Evolutionary conservation across 75 land plant genomes (phyloP).

Genomic region (Selaginella moellendorffii): DNA sequence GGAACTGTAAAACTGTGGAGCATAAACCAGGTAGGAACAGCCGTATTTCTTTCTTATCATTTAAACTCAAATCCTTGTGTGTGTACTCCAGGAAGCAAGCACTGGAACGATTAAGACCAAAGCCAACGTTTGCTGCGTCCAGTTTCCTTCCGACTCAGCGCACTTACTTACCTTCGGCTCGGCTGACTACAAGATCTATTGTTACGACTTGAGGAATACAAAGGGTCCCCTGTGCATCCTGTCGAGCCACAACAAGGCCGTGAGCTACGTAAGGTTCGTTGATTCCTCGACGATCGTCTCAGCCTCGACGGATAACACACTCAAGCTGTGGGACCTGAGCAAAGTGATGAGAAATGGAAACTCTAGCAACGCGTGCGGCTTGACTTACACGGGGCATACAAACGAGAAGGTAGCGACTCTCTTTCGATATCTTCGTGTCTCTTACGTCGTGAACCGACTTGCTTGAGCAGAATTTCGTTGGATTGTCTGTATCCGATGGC

Average conservation of each 20-base stretch:
- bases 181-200: constrained; percentile 74
- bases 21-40: constrained; percentile 49
- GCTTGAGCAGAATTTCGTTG: constrained; percentile 70
- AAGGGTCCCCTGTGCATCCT: constrained; percentile 41
- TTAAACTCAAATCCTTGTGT: background rate
- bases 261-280: constrained; percentile 64
- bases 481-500: constrained; percentile 70
- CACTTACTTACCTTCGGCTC: constrained; percentile 76
- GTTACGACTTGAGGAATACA: constrained; percentile 65
- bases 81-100: constrained; percentile 39
- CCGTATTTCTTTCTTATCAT: background rate
- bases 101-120: constrained; percentile 38
- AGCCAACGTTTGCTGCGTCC: constrained; percentile 84
- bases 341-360: constrained; percentile 31
- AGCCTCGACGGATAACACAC: constrained; percentile 59
- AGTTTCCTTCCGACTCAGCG: constrained; percentile 61
- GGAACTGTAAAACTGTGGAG: constrained; percentile 83
- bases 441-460: background rate
- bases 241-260: constrained; percentile 47
- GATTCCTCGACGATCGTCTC: constrained; percentile 51
- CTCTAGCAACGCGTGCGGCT: constrained; percentile 33
- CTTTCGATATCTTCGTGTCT: constrained; percentile 6
- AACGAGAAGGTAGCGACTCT: constrained; percentile 40
- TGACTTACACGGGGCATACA: constrained; percentile 57
- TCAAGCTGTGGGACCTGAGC: constrained; percentile 76